Conservation (phyloP, 139 green algal species). For the Microglena sp. region DNA sequence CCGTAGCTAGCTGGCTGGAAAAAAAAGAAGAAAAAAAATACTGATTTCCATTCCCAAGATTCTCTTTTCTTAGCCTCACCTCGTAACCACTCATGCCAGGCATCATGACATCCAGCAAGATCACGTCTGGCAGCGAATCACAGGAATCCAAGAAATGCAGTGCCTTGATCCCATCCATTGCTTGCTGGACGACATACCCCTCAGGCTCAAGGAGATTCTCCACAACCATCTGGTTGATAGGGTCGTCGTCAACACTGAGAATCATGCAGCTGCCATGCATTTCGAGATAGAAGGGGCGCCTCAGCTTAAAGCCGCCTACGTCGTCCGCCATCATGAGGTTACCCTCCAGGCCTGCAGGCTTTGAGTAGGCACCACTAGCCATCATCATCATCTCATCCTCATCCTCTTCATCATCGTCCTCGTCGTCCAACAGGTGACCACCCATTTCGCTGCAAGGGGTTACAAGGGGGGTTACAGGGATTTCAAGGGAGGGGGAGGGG, state of each 20-base stretch:
- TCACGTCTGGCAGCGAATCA: conserved; percentile 36
- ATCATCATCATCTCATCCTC: too few species aligned
- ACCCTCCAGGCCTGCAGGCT: conserved; percentile 11
- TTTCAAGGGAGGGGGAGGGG: neutral
- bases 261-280: conserved; percentile 21
- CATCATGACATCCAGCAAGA: conserved; percentile 76
- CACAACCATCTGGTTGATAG: conserved; percentile 33
- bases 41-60: neutral
- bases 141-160: conserved; percentile 18
- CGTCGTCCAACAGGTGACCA: too few species aligned
- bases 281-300: conserved; percentile 19
- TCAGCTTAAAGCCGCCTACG: conserved; percentile 19
- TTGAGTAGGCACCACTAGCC: too few species aligned
- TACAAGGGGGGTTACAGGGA: too few species aligned
- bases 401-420: too few species aligned
- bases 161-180: conserved; percentile 20
- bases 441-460: too few species aligned
- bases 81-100: conserved; percentile 59
- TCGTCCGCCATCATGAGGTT: too few species aligned
- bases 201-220: conserved; percentile 1
- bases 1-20: conserved; percentile 21
- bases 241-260: conserved; percentile 19
- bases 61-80: neutral
- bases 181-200: too few species aligned
- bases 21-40: too few species aligned